Conservation (phyloP, 768 basidiomycete genomes). For the Krasilnikovozyma curviuscula region DNA sequence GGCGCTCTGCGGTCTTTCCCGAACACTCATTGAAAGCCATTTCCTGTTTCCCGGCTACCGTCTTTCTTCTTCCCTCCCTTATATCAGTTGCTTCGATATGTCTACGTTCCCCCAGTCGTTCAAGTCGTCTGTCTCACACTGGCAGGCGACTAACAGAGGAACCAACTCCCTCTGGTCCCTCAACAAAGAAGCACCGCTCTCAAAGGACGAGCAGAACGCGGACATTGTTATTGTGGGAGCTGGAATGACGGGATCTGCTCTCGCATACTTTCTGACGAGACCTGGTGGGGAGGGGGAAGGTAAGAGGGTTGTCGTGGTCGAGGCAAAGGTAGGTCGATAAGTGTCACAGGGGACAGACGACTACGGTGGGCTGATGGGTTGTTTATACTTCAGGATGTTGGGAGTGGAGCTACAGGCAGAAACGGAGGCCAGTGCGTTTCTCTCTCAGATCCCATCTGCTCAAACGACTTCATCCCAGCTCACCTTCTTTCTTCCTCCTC, state of each 20-base stretch:
- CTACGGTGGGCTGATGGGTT: too few species aligned
- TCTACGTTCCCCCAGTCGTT: neutral
- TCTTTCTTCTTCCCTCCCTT: too few species aligned
- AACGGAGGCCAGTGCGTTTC: neutral
- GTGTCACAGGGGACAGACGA: too few species aligned
- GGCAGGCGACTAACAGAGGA: slow-evolving; percentile 2
- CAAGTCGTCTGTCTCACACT: neutral
- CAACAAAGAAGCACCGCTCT: neutral
- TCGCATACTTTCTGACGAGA: slow-evolving; percentile 1
- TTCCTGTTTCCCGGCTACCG: too few species aligned
- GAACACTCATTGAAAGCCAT: too few species aligned
- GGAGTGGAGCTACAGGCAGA: neutral
- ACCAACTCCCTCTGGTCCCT: neutral
- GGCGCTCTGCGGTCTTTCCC: too few species aligned
- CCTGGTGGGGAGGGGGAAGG: neutral
- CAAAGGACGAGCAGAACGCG: neutral
- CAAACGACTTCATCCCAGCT: too few species aligned
- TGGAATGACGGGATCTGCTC: neutral
- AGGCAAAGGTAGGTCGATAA: too few species aligned
- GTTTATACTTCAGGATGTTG: too few species aligned
- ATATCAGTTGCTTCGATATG: too few species aligned
- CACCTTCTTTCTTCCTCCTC: too few species aligned
- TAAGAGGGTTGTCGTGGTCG: slow-evolving; percentile 3
- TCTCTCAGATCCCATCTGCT: neutral
- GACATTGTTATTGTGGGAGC: slow-evolving; percentile 2